Percentiles rank a stretch among this genome's conserved stretches.
These are phyloP conservation scores for Diatrype stigma DNA, from an alignment of 2,329 filamentous ascomycete species.

Conservation along the genomic window DNA sequence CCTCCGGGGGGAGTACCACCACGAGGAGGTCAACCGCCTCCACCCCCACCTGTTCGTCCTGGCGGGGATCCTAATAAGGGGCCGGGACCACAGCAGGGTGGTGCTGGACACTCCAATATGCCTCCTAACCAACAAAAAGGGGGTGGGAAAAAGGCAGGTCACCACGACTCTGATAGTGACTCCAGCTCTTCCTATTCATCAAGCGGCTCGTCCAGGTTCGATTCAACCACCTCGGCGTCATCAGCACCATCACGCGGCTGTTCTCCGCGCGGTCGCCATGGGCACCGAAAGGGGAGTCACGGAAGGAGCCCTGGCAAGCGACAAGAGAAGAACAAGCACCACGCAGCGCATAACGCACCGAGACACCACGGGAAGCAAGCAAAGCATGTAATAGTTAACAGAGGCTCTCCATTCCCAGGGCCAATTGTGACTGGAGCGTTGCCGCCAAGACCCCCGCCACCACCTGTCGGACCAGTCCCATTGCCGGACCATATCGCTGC, in stretches of 20 bases:
- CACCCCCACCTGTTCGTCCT: neutral
- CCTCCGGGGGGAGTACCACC: neutral
- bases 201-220: slow-evolving; percentile 7
- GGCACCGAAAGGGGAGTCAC: neutral
- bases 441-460: slow-evolving; percentile 1
- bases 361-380: neutral
- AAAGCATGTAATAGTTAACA: neutral
- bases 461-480: neutral
- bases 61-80: neutral
- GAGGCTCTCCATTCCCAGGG: neutral
- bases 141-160: neutral
- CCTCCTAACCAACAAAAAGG: neutral
- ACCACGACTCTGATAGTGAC: slow-evolving; percentile 7
- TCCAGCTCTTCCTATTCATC: slow-evolving; percentile 9
- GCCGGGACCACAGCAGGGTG: neutral
- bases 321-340: neutral
- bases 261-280: neutral
- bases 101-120: neutral
- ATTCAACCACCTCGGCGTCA: slow-evolving; percentile 10
- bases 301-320: neutral
- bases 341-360: neutral
- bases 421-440: neutral
- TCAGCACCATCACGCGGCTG: slow-evolving; percentile 9
- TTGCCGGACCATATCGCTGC: slow-evolving; percentile 12
- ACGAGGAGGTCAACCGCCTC: neutral